These are phyloP conservation scores for Starmerella gropengiesseri DNA, from an alignment of 805 yeast genomes.

Conservation along the genomic window DNA sequence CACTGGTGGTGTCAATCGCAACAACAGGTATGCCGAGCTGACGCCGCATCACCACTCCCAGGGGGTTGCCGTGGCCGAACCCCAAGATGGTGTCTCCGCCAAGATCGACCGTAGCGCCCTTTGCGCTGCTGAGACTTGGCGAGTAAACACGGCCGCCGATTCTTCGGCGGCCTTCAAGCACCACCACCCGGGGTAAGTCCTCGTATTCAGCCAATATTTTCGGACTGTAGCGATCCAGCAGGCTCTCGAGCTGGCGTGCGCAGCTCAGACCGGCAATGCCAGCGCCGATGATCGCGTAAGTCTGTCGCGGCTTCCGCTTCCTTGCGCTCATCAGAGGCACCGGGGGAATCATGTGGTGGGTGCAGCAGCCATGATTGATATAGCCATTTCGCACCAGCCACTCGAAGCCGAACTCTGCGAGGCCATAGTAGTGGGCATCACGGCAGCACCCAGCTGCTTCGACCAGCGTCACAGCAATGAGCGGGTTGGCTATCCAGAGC, in stretches of 20 bases:
- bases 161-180: constrained; percentile 33
- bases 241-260: constrained; percentile 86
- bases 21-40: constrained; percentile 34
- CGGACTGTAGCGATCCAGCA: constrained; percentile 29
- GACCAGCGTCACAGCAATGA: constrained; percentile 32
- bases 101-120: constrained; percentile 29
- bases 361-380: constrained; percentile 34
- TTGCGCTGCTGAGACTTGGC: constrained; percentile 21
- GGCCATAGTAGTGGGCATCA: constrained; percentile 30
- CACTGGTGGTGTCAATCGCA: constrained; percentile 26
- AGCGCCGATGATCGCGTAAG: constrained; percentile 78
- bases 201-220: constrained; percentile 30
- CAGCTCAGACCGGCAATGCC: constrained; percentile 96
- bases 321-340: constrained; percentile 17
- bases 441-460: constrained; percentile 37
- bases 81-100: constrained; percentile 35
- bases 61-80: constrained; percentile 34
- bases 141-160: constrained; percentile 36
- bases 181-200: constrained; percentile 32
- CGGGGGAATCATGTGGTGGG: constrained; percentile 10
- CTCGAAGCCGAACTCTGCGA: constrained; percentile 37
- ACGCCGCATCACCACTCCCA: constrained; percentile 32
- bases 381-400: constrained; percentile 35
- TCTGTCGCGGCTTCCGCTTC: constrained; percentile 29
- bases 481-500: constrained; percentile 35